Evolutionary conservation across 768 basidiomycete species (phyloP), one percentile per base, ranked within the genome.

Genomic region (Nevesoporus exiguus): DNA sequence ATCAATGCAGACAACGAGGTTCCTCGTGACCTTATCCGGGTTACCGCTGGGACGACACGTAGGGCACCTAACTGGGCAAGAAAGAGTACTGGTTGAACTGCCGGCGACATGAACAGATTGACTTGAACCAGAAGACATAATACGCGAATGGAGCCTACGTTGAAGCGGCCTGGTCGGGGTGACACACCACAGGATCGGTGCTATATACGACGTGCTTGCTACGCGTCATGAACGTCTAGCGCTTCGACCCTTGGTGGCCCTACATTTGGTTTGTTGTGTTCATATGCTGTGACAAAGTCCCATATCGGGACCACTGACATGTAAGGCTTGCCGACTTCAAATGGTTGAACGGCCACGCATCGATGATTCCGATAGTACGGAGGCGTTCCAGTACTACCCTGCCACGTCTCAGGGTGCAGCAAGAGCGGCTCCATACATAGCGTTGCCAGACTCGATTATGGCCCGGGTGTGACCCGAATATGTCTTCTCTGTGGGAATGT

Each of bases 1-100:
- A 29, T 53, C 52, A 13, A 53, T 53, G 46, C 52, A 53, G 39
- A 53, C 40, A 17, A 53, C 40, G 39, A 53, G 52, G 22, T 53
- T 53, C 24, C 46, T 47, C 15, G 52, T 47, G 5, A 39, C 8
- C 40, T 47, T 53, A 3, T 42, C 7, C 1, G 24, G 39, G 10
- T 42, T 33, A 11, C 30, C 39, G 21, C 40, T 46, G 7, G 31
- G 40, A 3, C 40, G 11, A 53, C 52, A 53, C 3, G 21, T 19
- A 5, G 14, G 14, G 14, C 52, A 53, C 46, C 46, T 41, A 14
- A 39, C 19, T 24, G 39, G 46, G 14, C 5, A 14, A 10, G 29
- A 37, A 25, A 47, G 31, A 39, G 30, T 27, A 30, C 31, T 53
- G 8, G 39, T 42, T 27, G 52, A 42, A 27, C 46, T 47, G n/a